A percentile compares a stretch with the other conserved stretches of the same genome.
phyloP scores from a whole-genome alignment of 495 filamentous ascomycete genomes.

The Penicillium samsonianum region DNA sequence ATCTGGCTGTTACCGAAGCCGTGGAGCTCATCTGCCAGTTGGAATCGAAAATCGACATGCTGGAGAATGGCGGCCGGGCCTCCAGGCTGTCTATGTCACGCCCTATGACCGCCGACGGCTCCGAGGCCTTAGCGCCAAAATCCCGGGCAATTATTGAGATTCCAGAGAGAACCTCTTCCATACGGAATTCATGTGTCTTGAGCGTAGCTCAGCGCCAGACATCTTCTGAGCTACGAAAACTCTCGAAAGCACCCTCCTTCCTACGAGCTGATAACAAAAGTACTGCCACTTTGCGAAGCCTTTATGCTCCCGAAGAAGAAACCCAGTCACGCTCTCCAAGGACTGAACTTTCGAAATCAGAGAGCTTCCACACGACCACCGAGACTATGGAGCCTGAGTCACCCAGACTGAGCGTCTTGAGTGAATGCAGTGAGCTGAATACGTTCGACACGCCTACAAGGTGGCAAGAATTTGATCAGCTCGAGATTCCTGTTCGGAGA shows the following conservation, averaged over 20 bases:
- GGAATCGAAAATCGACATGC: slow-evolving; percentile 65
- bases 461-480: slow-evolving; percentile 30
- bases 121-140: slow-evolving; percentile 32
- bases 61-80: slow-evolving; percentile 34
- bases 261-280: slow-evolving; percentile 61
- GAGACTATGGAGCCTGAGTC: slow-evolving; percentile 46
- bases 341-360: slow-evolving; percentile 40
- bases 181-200: slow-evolving; percentile 21
- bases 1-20: slow-evolving; percentile 79
- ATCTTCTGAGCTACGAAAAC: slow-evolving; percentile 32
- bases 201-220: slow-evolving; percentile 17
- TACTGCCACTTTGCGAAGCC: slow-evolving; percentile 64
- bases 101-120: slow-evolving; percentile 26
- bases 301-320: slow-evolving; percentile 53
- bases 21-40: slow-evolving; percentile 75
- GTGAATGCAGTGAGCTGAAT: slow-evolving; percentile 76
- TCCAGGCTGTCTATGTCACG: slow-evolving; percentile 33
- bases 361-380: slow-evolving; percentile 40
- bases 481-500: slow-evolving; percentile 39
- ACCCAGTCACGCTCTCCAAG: slow-evolving; percentile 38
- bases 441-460: slow-evolving; percentile 50
- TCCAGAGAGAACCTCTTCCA: slow-evolving; percentile 44
- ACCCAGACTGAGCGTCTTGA: slow-evolving; percentile 72
- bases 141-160: slow-evolving; percentile 36
- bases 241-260: slow-evolving; percentile 65